A percentile compares a stretch with the other conserved stretches of the same genome.
These are phyloP conservation scores for Cytospora leucostoma DNA, from an alignment of 2,329 filamentous ascomycete species.

Conservation along the genomic window DNA sequence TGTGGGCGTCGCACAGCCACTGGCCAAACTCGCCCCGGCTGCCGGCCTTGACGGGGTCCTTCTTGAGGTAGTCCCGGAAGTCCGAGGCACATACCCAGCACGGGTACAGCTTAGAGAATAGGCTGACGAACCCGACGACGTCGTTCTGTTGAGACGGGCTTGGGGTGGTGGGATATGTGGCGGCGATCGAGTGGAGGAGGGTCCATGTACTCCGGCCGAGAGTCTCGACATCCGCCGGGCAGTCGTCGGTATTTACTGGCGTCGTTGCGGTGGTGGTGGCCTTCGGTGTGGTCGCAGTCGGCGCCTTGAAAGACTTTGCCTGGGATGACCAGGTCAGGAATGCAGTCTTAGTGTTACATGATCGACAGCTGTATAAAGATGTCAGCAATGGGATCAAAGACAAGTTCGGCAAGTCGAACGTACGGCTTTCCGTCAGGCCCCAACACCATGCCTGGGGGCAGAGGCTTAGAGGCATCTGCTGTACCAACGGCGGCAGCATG, in stretches of 20 bases:
- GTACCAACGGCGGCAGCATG: constrained; percentile 29
- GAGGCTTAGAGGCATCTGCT: constrained; percentile 49
- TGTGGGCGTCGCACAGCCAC: constrained; percentile 86
- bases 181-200: constrained; percentile 87
- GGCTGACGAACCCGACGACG: constrained; percentile 72
- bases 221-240: constrained; percentile 84
- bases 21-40: constrained; percentile 71
- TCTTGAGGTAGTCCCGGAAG: constrained; percentile 78
- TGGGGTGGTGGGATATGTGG: constrained; percentile 75
- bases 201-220: constrained; percentile 92
- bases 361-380: constrained; percentile 63
- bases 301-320: constrained; percentile 46
- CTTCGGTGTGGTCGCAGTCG: constrained; percentile 38
- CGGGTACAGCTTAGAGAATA: constrained; percentile 87
- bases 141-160: constrained; percentile 71
- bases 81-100: constrained; percentile 96
- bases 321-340: constrained; percentile 64
- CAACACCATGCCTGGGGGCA: constrained; percentile 72
- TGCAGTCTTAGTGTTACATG: constrained; percentile 65
- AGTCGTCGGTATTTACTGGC: constrained; percentile 54
- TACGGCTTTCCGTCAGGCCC: constrained; percentile 85
- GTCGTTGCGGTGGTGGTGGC: constrained; percentile 37
- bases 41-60: constrained; percentile 63
- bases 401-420: constrained; percentile 38
- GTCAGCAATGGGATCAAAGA: constrained; percentile 26